phyloP scores from a whole-genome alignment of 2,329 filamentous ascomycete genomes.

The Alternaria dauci region DNA sequence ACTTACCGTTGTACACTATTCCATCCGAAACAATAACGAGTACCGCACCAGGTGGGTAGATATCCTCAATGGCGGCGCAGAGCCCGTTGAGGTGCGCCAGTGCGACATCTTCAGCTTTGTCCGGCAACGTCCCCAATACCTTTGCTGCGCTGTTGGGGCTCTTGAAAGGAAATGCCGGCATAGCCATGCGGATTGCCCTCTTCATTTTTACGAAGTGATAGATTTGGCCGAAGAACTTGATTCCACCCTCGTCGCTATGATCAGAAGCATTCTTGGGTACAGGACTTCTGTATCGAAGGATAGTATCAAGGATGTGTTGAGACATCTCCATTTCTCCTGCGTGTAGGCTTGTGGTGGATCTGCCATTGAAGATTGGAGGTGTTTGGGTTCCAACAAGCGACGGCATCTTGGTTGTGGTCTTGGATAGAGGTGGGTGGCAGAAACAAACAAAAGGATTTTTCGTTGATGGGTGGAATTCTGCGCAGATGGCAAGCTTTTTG shows the following conservation, averaged over 20 bases:
- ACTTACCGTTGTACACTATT: slow-evolving; percentile 50
- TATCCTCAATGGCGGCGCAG: slow-evolving; percentile 48
- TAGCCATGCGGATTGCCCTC: slow-evolving; percentile 2
- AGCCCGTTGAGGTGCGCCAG: slow-evolving; percentile 53
- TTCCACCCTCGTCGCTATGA: slow-evolving; percentile 23
- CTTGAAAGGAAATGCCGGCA: slow-evolving; percentile 70
- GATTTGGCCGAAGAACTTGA: slow-evolving; percentile 23
- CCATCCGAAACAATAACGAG: slow-evolving; percentile 55
- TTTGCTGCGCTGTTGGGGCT: slow-evolving; percentile 64
- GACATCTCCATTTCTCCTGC: slow-evolving; percentile 8
- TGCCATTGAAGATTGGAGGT: not conserved
- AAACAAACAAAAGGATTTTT: not conserved
- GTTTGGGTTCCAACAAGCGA: slow-evolving; percentile 6
- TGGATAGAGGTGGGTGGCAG: not conserved
- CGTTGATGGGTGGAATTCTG: too few relatives aligned
- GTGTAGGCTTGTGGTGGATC: not conserved
- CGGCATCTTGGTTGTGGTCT: slow-evolving; percentile 13
- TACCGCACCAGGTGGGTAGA: slow-evolving; percentile 52
- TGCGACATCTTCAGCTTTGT: slow-evolving; percentile 55
- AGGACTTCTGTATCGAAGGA: slow-evolving; percentile 22
- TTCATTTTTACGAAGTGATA: slow-evolving; percentile 10
- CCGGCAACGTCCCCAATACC: slow-evolving; percentile 58
- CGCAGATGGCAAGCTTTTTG: too few relatives aligned
- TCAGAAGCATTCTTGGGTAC: slow-evolving; percentile 15
- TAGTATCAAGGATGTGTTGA: slow-evolving; percentile 19